A percentile compares a stretch with the other conserved stretches of the same genome.
Evolutionary conservation across 257 asterid species (phyloP).

Genomic region (Perilla frutescens): DNA sequence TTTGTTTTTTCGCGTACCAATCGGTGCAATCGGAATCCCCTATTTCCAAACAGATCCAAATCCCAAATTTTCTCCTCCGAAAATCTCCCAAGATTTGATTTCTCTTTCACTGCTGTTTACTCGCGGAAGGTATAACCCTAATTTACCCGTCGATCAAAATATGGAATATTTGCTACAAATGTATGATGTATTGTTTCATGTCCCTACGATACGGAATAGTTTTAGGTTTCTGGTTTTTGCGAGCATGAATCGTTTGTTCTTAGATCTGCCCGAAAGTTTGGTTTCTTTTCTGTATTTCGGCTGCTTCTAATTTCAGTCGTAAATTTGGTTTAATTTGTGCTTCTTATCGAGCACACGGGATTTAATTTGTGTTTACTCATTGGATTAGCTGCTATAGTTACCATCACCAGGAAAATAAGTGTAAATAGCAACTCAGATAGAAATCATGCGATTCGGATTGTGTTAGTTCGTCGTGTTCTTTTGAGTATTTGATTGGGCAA

Average conservation of each 20-base stretch:
- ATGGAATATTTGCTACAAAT: slow-evolving; percentile 5
- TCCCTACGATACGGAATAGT: background rate
- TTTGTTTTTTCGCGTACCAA: slow-evolving; percentile 31
- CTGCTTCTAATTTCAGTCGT: slow-evolving; percentile 13
- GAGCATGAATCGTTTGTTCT: slow-evolving; percentile 17
- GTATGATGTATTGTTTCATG: slow-evolving; percentile 9
- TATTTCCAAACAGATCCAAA: slow-evolving; percentile 43
- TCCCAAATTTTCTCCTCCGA: slow-evolving; percentile 39
- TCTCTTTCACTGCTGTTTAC: slow-evolving; percentile 30
- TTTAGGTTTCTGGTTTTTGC: slow-evolving; percentile 5
- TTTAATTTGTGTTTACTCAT: slow-evolving; percentile 29
- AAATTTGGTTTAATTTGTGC: slow-evolving; percentile 19
- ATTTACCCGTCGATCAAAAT: slow-evolving; percentile 1
- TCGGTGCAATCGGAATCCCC: slow-evolving; percentile 28
- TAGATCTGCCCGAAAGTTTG: slow-evolving; percentile 39
- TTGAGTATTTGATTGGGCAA: slow-evolving; percentile 28
- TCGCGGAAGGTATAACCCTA: slow-evolving; percentile 43
- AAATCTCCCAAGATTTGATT: slow-evolving; percentile 25
- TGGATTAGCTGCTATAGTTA: slow-evolving; percentile 3
- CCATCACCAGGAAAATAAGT: background rate
- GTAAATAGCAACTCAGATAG: background rate
- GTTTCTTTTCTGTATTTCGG: slow-evolving; percentile 7
- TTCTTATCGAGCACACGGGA: background rate
- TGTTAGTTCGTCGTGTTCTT: slow-evolving; percentile 6
- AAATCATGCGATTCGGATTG: background rate